Conservation (phyloP, 192 early-diverging fungal genomes). For the Phycomyces nitens region DNA sequence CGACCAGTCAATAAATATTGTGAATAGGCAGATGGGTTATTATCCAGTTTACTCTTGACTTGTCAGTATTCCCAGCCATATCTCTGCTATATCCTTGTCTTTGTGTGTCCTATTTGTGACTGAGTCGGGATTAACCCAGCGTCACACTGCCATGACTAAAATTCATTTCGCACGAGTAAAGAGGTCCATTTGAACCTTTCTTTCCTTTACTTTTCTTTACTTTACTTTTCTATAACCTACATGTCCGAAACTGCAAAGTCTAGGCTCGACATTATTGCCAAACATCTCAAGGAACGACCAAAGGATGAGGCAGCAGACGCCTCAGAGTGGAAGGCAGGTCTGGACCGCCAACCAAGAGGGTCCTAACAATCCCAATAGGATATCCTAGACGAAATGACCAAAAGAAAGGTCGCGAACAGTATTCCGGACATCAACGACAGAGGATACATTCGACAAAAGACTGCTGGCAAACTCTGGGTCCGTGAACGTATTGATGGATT, state of each 20-base stretch:
- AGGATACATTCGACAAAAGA: constrained; percentile 38
- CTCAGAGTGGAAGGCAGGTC: constrained; percentile 35
- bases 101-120: no score
- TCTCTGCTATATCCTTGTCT: no score
- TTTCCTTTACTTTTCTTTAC: background rate
- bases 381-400: constrained; percentile 19
- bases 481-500: constrained; percentile 30
- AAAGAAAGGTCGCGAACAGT: constrained; percentile 15
- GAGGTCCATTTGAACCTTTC: no score
- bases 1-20: no score
- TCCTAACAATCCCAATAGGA: constrained; percentile 10
- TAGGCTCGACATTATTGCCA: constrained; percentile 10
- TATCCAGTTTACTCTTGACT: no score
- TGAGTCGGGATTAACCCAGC: no score
- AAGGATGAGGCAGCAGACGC: constrained; percentile 27
- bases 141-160: no score
- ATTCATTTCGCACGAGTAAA: no score
- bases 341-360: background rate
- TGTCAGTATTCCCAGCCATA: no score
- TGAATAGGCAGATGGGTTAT: no score
- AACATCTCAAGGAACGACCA: background rate
- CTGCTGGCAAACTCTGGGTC: constrained; percentile 29
- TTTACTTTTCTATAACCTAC: background rate
- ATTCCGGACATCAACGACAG: constrained; percentile 16
- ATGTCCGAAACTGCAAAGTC: constrained; percentile 5